Evolutionary conservation across 1,284 basidiomycete species (phyloP).

Genomic region (Puccinia polysora): DNA sequence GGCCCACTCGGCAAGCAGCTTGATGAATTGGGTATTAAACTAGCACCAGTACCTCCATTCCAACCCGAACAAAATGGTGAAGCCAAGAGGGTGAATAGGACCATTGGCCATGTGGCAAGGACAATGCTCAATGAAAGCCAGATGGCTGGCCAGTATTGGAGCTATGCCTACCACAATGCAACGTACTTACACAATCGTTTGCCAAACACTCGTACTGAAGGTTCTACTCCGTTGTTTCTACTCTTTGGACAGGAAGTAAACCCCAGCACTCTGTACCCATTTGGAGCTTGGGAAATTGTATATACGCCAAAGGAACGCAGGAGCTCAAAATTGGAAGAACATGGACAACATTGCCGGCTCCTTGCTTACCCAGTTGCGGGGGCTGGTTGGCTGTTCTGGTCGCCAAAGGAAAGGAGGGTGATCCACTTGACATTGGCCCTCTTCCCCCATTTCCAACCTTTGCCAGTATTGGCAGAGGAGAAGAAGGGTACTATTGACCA

Average conservation of each 20-base stretch:
- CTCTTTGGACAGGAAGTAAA: not conserved
- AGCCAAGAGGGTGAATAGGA: slow-evolving; percentile 10
- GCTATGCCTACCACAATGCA: not conserved
- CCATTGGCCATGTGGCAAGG: slow-evolving; percentile 1
- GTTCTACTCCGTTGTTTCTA: not conserved
- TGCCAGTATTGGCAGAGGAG: not conserved
- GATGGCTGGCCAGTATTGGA: not conserved
- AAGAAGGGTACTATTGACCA: not conserved
- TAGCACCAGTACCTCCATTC: not conserved
- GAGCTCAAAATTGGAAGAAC: not conserved
- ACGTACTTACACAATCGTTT: slow-evolving; percentile 1
- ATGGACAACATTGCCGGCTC: not conserved
- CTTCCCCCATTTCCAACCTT: not conserved
- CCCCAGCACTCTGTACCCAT: slow-evolving; percentile 1
- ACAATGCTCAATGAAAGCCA: not conserved
- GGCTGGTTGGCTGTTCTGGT: not conserved
- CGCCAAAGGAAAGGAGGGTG: not conserved
- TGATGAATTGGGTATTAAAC: not conserved
- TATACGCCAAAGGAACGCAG: not conserved
- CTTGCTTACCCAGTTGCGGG: not conserved
- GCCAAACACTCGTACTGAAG: not conserved
- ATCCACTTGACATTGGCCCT: not conserved
- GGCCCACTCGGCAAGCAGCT: not conserved
- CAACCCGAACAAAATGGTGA: slow-evolving; percentile 8
- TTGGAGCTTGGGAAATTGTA: slow-evolving; percentile 1